Base-by-base conservation (phyloP, 352 stramenopile species). In the Thalassiosira hispida region DNA sequence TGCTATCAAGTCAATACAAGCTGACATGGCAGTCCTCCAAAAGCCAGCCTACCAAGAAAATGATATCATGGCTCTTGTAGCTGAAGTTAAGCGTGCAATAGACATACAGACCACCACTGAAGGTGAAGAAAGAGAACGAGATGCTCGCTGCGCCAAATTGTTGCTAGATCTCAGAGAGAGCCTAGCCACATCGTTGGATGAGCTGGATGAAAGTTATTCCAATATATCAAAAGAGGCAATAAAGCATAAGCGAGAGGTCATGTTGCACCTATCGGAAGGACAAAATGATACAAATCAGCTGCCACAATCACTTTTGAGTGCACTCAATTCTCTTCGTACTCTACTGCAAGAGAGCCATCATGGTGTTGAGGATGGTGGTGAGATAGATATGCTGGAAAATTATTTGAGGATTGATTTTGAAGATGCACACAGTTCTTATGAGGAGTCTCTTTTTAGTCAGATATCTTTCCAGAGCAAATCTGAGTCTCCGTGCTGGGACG, bases 331-430 rank as follows among this genome's bases (percentile, higher is more conserved):
- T 69, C 14, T 63, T 6, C 51, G 22, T 44, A 29, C 46, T 44
- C n/a, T 69, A 6, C 22, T 69, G 18, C 38, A 62, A 29, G 29
- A 69, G 31, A 44, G 46, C 25, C 12, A 59, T n/a, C 31, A 62
- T 4, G 29, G 40, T 35, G 16, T 60, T n/a, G 61, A 62, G 38
- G 47, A 61, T 14, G 40, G 59, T 33, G 60, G 23, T 31, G 51
- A 74, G 18, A 33, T 74, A 16, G 46, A 69, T 40, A 9, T 66
- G 9, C 29, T 80, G 9, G 38, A 69, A 60, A 7, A 35, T 18
- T 46, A 70, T 3, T 25, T 81, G 14, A 64, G 33, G 23, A 38
- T 27, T 14, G 27, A 77, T 40, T 61, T 84, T 42, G 51, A 63
- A 47, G 47, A 42, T 35, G 61, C 18, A 12, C 73, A 81, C 33